Evolutionary conservation across 495 filamentous ascomycete genomes (phyloP).

Genomic region (Talaromyces adpressus): DNA sequence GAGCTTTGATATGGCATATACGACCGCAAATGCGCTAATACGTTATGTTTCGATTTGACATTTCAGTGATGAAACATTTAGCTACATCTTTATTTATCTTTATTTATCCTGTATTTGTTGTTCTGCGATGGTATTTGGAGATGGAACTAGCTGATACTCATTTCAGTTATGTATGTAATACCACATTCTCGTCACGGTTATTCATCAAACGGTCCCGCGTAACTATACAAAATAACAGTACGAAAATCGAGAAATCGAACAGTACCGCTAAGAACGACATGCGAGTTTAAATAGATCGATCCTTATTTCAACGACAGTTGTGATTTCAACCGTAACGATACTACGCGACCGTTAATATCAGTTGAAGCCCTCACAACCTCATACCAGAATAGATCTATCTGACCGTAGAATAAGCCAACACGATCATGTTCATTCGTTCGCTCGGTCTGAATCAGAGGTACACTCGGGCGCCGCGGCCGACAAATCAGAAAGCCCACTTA

Average conservation of each 20-base stretch:
- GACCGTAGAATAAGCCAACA: not conserved
- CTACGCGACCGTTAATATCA: not conserved
- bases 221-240: not conserved
- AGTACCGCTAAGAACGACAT: constrained; percentile 3
- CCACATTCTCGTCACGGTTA: constrained; percentile 8
- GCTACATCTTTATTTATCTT: constrained; percentile 2
- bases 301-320: constrained; percentile 5
- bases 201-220: constrained; percentile 4
- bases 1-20: not conserved
- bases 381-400: no score
- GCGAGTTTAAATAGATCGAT: constrained; percentile 1
- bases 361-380: not conserved
- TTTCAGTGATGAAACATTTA: not conserved
- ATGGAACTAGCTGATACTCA: constrained; percentile 7
- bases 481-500: constrained; percentile 1
- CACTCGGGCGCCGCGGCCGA: not conserved
- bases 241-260: not conserved
- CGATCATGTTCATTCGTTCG: not conserved
- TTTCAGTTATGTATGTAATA: constrained; percentile 6
- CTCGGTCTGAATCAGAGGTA: not conserved
- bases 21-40: not conserved
- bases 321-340: not conserved
- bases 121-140: constrained; percentile 6
- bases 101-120: constrained; percentile 8
- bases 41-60: not conserved